Conservation (phyloP, 2,329 filamentous ascomycete genomes). For the Botrytis cinerea region DNA sequence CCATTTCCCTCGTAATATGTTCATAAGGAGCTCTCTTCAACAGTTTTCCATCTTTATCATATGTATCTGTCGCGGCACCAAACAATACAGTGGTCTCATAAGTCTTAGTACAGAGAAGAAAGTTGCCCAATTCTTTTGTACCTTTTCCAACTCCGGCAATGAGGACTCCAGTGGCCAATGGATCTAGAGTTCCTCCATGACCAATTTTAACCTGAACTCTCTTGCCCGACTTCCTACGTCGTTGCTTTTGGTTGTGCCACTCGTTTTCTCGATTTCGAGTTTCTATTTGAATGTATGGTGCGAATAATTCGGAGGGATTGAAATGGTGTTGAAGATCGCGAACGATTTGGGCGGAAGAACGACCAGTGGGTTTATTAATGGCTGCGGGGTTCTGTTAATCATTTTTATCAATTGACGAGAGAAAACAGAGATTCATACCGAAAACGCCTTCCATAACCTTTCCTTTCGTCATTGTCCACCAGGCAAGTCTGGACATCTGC, state of each 20-base stretch:
- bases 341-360: conserved; percentile 87
- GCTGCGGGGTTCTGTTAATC: conserved; percentile 53
- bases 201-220: conserved; percentile 86
- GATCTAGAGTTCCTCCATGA: conserved; percentile 93
- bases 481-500: conserved; percentile 32
- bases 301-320: conserved; percentile 77
- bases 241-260: conserved; percentile 56
- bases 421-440: conserved; percentile 46
- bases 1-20: conserved; percentile 75
- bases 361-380: conserved; percentile 86
- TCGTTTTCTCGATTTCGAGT: conserved; percentile 57
- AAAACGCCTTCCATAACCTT: conserved; percentile 64
- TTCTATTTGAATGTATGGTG: conserved; percentile 71
- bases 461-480: conserved; percentile 39
- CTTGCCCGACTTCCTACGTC: conserved; percentile 53
- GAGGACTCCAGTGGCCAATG: conserved; percentile 88
- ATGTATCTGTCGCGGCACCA: conserved; percentile 88
- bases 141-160: conserved; percentile 85
- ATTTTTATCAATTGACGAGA: conserved; percentile 1
- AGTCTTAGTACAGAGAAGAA: conserved; percentile 86
- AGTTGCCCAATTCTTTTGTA: conserved; percentile 78
- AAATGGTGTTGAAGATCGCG: conserved; percentile 85
- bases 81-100: conserved; percentile 92
- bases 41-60: conserved; percentile 84
- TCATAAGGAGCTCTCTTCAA: conserved; percentile 73